phyloP scores from a whole-genome alignment of 306 rosid genomes.

The Oxytropis ochrocephala region DNA sequence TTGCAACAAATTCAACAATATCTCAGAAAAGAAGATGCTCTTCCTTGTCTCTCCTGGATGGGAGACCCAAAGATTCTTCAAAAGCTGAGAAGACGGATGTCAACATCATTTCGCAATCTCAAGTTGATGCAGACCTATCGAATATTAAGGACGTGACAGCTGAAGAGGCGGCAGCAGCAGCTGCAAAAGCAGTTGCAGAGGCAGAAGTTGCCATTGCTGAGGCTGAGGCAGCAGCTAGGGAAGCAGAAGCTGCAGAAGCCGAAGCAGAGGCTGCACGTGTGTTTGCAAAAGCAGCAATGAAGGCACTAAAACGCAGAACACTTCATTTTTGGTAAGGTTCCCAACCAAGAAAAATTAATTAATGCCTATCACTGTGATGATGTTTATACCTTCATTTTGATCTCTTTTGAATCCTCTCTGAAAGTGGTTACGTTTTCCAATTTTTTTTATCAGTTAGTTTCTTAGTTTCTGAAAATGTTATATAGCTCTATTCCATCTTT shows the following conservation, averaged over 20 bases:
- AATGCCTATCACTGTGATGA: background rate
- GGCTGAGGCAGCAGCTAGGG: conserved; percentile 90
- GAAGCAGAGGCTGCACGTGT: conserved; percentile 92
- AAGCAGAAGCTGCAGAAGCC: conserved; percentile 89
- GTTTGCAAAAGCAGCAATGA: conserved; percentile 88
- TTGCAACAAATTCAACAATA: conserved; percentile 39
- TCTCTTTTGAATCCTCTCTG: background rate
- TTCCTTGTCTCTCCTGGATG: conserved; percentile 43
- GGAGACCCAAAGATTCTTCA: conserved; percentile 48
- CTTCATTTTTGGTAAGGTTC: conserved; percentile 45
- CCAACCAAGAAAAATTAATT: background rate
- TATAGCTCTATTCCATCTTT: background rate
- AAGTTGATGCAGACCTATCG: conserved; percentile 66
- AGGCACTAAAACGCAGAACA: conserved; percentile 68
- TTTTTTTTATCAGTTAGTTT: background rate
- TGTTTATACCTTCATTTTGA: background rate
- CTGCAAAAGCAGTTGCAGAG: conserved; percentile 88
- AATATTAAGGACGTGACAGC: conserved; percentile 76
- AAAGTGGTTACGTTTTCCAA: background rate
- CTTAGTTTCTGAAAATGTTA: background rate
- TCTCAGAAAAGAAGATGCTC: conserved; percentile 61
- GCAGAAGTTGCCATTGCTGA: conserved; percentile 90
- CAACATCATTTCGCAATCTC: conserved; percentile 53
- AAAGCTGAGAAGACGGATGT: conserved; percentile 43
- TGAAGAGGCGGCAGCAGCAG: conserved; percentile 84